phyloP scores from a whole-genome alignment of 129 eudicot species.

The Ambrosia artemisiifolia region DNA sequence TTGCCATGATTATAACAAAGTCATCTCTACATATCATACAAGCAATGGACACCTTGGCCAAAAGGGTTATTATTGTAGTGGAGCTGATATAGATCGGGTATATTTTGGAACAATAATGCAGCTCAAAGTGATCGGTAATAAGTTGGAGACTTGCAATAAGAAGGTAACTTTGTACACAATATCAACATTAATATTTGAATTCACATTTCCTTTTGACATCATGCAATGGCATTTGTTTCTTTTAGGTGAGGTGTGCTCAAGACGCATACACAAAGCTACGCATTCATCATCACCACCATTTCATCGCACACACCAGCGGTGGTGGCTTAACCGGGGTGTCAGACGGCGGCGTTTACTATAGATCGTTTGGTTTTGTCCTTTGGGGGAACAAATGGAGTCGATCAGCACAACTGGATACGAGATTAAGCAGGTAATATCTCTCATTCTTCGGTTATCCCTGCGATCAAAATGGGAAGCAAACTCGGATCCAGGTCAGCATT shows the following conservation, averaged over 20 bases:
- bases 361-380: too few species aligned
- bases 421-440: too few species aligned
- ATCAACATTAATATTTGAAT: not conserved
- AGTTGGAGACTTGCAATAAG: constrained; percentile 59
- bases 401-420: too few species aligned
- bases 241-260: constrained; percentile 67
- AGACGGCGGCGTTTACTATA: too few species aligned
- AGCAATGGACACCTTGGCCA: not conserved
- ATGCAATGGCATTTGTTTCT: not conserved
- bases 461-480: too few species aligned
- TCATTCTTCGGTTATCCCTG: too few species aligned
- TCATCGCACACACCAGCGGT: too few species aligned
- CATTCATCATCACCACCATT: too few species aligned
- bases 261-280: constrained; percentile 48
- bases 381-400: too few species aligned
- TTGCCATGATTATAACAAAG: not conserved
- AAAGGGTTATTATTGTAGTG: not conserved
- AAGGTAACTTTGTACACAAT: constrained; percentile 42
- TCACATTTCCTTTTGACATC: not conserved
- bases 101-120: constrained; percentile 24
- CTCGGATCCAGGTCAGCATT: too few species aligned
- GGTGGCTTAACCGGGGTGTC: too few species aligned
- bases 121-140: constrained; percentile 50
- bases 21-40: too few species aligned
- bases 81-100: not conserved